A percentile compares a stretch with the other conserved stretches of the same genome.
Evolutionary conservation across 176 grass and related monocot species (phyloP).

Genomic region (Puccinellia tenuiflora): DNA sequence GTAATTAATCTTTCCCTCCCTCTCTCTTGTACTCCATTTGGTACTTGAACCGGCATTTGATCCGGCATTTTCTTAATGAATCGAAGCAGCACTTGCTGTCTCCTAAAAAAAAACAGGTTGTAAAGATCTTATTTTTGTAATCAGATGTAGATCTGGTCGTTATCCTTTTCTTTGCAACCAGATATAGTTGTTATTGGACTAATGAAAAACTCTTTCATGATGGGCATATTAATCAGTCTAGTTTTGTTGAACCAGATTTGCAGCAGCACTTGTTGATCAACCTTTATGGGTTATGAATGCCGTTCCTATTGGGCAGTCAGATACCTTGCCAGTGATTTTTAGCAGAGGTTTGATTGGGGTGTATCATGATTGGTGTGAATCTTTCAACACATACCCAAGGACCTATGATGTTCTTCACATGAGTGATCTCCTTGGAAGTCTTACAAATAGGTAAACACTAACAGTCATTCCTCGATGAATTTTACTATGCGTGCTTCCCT

Average conservation of each 20-base stretch:
- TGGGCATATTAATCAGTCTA: constrained; percentile 2
- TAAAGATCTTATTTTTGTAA: no score
- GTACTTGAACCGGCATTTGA: no score
- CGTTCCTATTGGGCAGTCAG: constrained; percentile 34
- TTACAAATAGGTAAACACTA: constrained; percentile 49
- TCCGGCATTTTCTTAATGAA: no score
- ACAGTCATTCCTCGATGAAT: background rate
- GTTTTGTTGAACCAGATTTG: constrained; percentile 63
- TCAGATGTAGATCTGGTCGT: no score
- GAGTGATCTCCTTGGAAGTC: constrained; percentile 57
- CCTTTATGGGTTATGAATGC: constrained; percentile 93
- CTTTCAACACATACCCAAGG: constrained; percentile 93
- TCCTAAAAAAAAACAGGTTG: no score
- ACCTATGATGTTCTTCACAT: constrained; percentile 93
- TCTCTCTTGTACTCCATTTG: no score
- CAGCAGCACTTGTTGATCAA: constrained; percentile 63
- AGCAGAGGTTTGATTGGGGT: constrained; percentile 81
- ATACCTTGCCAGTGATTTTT: constrained; percentile 70
- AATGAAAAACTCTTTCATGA: constrained; percentile 3
- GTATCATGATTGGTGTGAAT: constrained; percentile 92
- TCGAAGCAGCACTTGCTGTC: no score
- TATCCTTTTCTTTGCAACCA: no score
- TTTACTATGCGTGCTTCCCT: background rate
- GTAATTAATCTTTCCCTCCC: no score
- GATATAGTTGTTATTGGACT: background rate